Evolutionary conservation across 2,329 filamentous ascomycete genomes (phyloP).

Genomic region (Macrophomina tecta): DNA sequence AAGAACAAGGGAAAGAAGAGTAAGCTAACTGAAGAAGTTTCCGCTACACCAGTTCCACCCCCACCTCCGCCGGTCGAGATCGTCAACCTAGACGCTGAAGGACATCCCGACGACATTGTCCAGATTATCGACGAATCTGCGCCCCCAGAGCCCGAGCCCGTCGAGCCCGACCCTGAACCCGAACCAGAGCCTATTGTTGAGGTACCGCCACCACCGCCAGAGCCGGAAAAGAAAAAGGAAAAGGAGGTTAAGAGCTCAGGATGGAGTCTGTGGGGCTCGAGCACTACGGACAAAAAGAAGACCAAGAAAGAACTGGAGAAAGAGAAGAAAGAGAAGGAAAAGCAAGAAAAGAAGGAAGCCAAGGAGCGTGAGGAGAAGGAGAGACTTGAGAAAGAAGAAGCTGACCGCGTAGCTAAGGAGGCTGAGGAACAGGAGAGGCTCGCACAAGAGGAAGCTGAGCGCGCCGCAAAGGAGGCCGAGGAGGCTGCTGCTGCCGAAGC

Average conservation of each 20-base stretch:
- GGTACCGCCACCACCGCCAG: conserved; percentile 3
- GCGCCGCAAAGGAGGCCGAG: conserved; percentile 12
- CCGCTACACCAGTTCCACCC: neutral
- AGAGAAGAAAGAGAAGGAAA: conserved; percentile 33
- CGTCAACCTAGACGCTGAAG: conserved; percentile 7
- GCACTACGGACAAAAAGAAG: conserved; percentile 26
- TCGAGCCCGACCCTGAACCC: conserved; percentile 26
- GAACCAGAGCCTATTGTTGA: conserved; percentile 43
- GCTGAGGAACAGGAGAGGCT: conserved; percentile 35
- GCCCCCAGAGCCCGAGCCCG: conserved; percentile 22
- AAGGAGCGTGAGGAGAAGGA: conserved; percentile 35
- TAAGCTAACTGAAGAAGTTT: conserved; percentile 14
- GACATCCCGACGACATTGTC: conserved; percentile 21
- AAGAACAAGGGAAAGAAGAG: conserved; percentile 25
- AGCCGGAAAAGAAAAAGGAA: conserved; percentile 23
- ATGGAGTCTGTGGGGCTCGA: conserved; percentile 34
- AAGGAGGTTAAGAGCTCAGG: conserved; percentile 19
- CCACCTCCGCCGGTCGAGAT: conserved; percentile 10
- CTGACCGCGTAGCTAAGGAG: conserved; percentile 32
- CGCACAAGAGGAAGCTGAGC: conserved; percentile 33
- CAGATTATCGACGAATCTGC: conserved; percentile 23
- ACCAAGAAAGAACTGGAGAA: conserved; percentile 35
- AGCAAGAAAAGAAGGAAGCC: conserved; percentile 33
- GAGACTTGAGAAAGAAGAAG: conserved; percentile 36
- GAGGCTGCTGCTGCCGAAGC: conserved; percentile 16